Evolutionary conservation across 2,329 filamentous ascomycete species (phyloP), one percentile per base, ranked within the genome.

Genomic region (Trichoderma citrinoviride): DNA sequence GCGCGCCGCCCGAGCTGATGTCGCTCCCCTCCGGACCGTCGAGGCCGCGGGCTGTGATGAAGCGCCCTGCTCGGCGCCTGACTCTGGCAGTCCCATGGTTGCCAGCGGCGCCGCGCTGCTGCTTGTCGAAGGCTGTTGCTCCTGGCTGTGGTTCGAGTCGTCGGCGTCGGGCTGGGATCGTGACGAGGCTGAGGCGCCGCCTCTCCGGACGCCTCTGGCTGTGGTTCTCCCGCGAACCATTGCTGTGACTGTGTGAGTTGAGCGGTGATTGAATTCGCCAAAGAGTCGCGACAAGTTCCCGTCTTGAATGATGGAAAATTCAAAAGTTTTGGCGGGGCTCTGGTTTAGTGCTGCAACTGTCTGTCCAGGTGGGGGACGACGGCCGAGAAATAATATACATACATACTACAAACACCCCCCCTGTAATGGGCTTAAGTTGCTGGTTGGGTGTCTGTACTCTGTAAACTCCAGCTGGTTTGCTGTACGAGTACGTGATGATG

Each of bases 211-310:
- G 40, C 75, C 75, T 63, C 76, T 71, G 47, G 70, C 71, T 40
- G 73, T 64, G 50, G 72, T 69, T 68, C 76, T 72, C 37, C 74
- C 75, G 62, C 76, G 72, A 62, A 72, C 71, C 76, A 78, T 78
- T 67, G 58, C n/a, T 21, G 55, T 64, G 53, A 3, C 33, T 37
- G 33, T 37, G 33, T 14, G 33, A 37, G 33, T 43, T 25, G 37
- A 43, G 44, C 27, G 58, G 43, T 33, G 50, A 68, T 66, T 23
- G 49, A 53, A 49, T 40, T 43, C n/a, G n/a, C n/a, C n/a, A n/a
- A n/a, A n/a, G 49, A 37, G 25, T 17, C 17, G 40, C 23, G 53
- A 27, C n/a, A 10, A 53, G n/a, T 44, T 53, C 27, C 49, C 50
- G 44, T 66, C 54, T 14, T 37, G 33, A 33, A 10, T 8, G 29